These are phyloP conservation scores for Neofusicoccum umdonicola DNA, from an alignment of 2,329 filamentous ascomycete genomes.

Conservation along the genomic window DNA sequence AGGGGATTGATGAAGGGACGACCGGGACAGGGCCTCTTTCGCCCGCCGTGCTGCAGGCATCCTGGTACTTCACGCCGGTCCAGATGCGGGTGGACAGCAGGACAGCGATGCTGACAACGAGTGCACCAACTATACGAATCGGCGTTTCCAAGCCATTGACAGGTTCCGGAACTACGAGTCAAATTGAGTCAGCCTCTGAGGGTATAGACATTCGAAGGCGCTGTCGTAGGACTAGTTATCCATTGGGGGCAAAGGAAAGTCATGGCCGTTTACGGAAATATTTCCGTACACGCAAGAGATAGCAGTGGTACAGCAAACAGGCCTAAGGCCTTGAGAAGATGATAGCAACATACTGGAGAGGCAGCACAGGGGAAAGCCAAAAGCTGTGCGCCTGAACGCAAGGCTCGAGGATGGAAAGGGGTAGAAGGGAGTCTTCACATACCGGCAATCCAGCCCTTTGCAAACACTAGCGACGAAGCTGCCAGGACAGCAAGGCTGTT, in stretches of 20 bases:
- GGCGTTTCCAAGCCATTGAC: neutral
- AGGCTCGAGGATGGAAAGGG: neutral
- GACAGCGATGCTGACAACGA: slow-evolving; percentile 21
- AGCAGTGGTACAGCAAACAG: too few relatives aligned
- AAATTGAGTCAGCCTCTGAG: neutral
- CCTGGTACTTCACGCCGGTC: slow-evolving; percentile 25
- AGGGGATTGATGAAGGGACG: slow-evolving; percentile 60
- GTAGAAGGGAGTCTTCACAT: neutral
- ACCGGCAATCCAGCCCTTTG: slow-evolving; percentile 12
- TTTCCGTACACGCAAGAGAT: too few relatives aligned
- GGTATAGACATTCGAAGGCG: too few relatives aligned
- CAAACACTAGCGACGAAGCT: neutral
- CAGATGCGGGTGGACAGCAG: slow-evolving; percentile 24
- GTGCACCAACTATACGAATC: neutral
- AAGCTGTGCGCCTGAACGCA: neutral
- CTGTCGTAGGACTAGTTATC: too few relatives aligned
- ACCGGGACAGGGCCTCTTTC: slow-evolving; percentile 43
- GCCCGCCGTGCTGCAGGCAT: slow-evolving; percentile 29
- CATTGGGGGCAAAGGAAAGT: too few relatives aligned
- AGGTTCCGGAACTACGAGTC: neutral
- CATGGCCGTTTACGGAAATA: too few relatives aligned
- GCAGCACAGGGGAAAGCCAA: too few relatives aligned
- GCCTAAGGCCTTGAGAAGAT: too few relatives aligned
- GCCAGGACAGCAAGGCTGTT: neutral
- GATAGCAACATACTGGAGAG: too few relatives aligned